phyloP scores from a whole-genome alignment of 2,329 filamentous ascomycete species.

The Paraconiothyrium sp. region DNA sequence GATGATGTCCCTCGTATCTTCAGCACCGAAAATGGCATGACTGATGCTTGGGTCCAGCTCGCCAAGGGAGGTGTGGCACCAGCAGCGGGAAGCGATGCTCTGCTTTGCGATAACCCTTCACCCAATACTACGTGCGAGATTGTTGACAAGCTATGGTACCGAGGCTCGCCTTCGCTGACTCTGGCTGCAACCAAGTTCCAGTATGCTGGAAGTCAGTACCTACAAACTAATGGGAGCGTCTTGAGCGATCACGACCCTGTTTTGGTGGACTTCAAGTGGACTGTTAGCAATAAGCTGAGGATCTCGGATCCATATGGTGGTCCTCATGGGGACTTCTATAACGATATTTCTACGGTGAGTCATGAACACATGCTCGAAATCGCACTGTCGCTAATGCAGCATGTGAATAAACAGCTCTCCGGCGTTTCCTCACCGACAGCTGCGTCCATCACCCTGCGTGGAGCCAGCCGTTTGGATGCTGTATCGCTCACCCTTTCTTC shows the following conservation, averaged over 20 bases:
- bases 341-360: conserved; percentile 52
- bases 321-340: conserved; percentile 64
- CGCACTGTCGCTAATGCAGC: neutral
- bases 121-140: conserved; percentile 66
- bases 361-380: neutral
- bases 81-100: conserved; percentile 3
- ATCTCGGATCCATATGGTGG: conserved; percentile 61
- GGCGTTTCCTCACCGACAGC: conserved; percentile 43
- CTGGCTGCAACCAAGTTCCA: conserved; percentile 61
- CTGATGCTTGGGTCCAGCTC: conserved; percentile 69
- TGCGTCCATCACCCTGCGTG: conserved; percentile 57
- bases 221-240: conserved; percentile 65
- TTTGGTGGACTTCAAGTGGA: conserved; percentile 59
- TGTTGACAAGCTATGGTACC: conserved; percentile 74
- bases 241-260: conserved; percentile 73
- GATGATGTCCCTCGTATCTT: conserved; percentile 64
- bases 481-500: conserved; percentile 60
- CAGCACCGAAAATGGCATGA: conserved; percentile 61
- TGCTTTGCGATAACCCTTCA: conserved; percentile 66
- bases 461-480: conserved; percentile 61
- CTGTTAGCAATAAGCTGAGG: conserved; percentile 50
- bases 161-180: conserved; percentile 58
- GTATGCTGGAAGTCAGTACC: conserved; percentile 67
- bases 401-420: neutral
- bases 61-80: conserved; percentile 26